Evolutionary conservation across 1,284 basidiomycete species (phyloP).

Genomic region (Jaminaea rosea): DNA sequence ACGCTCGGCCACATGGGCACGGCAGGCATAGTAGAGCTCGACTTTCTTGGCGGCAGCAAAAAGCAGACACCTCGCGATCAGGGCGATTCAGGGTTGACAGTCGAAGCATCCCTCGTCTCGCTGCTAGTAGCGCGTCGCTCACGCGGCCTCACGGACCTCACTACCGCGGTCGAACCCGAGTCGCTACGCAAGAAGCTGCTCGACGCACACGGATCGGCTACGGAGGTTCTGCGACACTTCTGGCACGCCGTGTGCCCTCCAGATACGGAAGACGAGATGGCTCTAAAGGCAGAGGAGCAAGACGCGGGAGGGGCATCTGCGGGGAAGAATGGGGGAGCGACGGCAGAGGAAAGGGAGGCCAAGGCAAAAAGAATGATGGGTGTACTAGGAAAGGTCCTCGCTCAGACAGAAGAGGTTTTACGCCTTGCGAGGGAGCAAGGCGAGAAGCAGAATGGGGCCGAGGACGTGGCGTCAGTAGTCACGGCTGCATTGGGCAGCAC

Average conservation of each 20-base stretch:
- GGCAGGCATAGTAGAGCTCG: no score
- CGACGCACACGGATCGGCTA: constrained; percentile 80
- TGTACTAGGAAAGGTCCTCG: constrained; percentile 8
- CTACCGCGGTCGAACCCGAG: constrained; percentile 65
- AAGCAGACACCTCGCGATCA: constrained; percentile 3
- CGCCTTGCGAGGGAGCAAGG: background rate
- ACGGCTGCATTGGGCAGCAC: background rate
- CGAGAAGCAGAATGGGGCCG: background rate
- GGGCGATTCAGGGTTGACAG: constrained; percentile 12
- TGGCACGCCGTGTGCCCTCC: constrained; percentile 79
- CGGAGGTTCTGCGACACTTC: constrained; percentile 91
- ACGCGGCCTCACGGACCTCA: constrained; percentile 25
- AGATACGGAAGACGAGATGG: constrained; percentile 1
- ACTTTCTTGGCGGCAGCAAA: no score
- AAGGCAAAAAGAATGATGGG: constrained; percentile 17
- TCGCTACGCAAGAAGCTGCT: constrained; percentile 68
- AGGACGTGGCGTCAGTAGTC: background rate
- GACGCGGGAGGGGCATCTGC: background rate
- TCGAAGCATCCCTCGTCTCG: no score
- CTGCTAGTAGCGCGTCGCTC: constrained; percentile 9
- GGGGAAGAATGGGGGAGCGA: background rate
- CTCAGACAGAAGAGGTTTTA: background rate
- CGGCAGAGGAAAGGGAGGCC: constrained; percentile 8
- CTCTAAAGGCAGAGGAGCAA: background rate
- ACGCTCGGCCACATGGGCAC: background rate